Base-by-base conservation (phyloP, 208 protist species). In the Lotmaria passim region DNA sequence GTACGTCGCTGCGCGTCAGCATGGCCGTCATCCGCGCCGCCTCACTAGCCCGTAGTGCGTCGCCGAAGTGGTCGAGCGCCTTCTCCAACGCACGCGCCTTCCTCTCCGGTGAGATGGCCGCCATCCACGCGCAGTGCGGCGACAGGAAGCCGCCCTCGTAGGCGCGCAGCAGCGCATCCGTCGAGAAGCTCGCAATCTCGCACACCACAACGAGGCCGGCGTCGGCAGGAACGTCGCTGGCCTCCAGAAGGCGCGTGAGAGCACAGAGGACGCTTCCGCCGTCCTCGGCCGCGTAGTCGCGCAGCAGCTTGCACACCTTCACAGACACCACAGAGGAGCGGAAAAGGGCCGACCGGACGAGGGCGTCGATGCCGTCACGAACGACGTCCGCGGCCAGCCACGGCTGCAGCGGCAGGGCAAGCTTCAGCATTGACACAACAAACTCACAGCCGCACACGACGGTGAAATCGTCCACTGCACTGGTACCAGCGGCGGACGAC, bases 391-490 rank as follows among this genome's bases (percentile, higher is more conserved):
- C 73, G 3, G 71, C 53, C 30, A 89, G 48, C 73, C 79, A 86
- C n/a, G 67, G 70, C 41, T 43, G 46, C n/a, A 91, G 52, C 19
- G 43, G 69, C 8, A 58, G 36, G 23, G 77, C 72, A 2, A 91
- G 70, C 36, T 66, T 75, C 41, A 91, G 47, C 26, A 91, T 26
- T 12, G 73, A 70, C 46, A 82, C 76, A 12, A 89, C 50, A 48
- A 88, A 79, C 63, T 91, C 86, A 46, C 75, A 84, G 33, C 48
- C 59, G 56, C 84, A 81, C 47, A 80, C 41, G 4, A 74, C n/a
- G 36, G 67, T 62, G 47, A 81, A 62, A 48, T 73, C 48, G 23
- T 81, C 79, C 26, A 48, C 41, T n/a, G 48, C 41, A 24, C 1
- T n/a, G 48, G 7, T 7, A 23, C 23, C 4, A 53, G 43, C 3